Evolutionary conservation across 352 stramenopile species (phyloP), one percentile per base, ranked within the genome.

Genomic region (Phytophthora pistaciae): DNA sequence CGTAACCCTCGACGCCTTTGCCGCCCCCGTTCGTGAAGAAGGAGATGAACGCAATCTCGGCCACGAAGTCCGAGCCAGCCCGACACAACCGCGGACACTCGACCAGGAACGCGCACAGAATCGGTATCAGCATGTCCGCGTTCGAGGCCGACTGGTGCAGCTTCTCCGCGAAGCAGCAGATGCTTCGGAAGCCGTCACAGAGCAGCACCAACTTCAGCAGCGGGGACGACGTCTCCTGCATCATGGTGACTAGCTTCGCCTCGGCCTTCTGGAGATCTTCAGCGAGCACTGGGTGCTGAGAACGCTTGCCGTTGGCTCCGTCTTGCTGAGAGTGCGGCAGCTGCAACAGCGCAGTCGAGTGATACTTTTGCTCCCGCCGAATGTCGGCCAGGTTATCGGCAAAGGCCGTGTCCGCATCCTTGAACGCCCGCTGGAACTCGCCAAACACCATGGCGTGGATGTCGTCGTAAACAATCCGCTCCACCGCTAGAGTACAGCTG

Each of bases 1-100:
- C 87, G 56, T 94, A 94, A 1, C 85, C 85, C 72, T 94, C 87
- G 21, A 92, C 85, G 31, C 87, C 87, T 68, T 91, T 88, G 27
- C 87, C 87, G 25, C 87, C 87, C 31, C 85, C 87, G 33, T 90
- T 82, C 27, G 85, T 94, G 56, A 94, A 90, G 49, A 90, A 93
- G 16, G 85, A 88, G 60, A 91, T 87, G 56, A 88, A 91, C n/a
- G 84, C 87, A 42, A 93, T 83, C 54, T 93, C 78, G 1, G 85
- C 83, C 27, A 92, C 85, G n/a, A 93, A 92, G 23, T 81, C 64
- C n/a, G 60, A 69, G 3, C 53, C 57, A 20, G 53, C 21, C 10
- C 69, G 29, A 64, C 71, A 80, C 4, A 78, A 40, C 4, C 66
- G 70, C 14, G 72, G 66, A 57, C 72, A 87, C 29, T 79, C 75